These are phyloP conservation scores for Calycina marina DNA, from an alignment of 2,329 filamentous ascomycete genomes.

Conservation along the genomic window DNA sequence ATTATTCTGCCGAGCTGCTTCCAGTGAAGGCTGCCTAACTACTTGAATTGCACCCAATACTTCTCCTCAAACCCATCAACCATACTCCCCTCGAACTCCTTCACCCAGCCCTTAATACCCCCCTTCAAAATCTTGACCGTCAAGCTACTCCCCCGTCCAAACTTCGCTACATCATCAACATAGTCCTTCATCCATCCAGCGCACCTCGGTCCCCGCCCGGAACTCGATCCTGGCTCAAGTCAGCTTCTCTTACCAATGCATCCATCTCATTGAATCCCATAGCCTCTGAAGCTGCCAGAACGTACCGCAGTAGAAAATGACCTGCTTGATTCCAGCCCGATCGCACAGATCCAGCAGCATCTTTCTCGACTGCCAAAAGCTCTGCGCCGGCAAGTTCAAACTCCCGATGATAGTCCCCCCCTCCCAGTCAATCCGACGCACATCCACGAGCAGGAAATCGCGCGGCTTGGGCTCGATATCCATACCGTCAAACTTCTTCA, in stretches of 20 bases:
- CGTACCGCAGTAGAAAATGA: conserved; percentile 43
- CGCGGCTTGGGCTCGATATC: conserved; percentile 19
- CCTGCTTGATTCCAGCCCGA: conserved; percentile 30
- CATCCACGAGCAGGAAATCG: conserved; percentile 35
- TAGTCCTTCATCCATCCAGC: conserved; percentile 44
- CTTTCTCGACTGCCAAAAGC: conserved; percentile 34
- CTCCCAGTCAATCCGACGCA: conserved; percentile 38
- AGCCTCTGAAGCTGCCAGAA: not conserved
- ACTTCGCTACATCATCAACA: conserved; percentile 29
- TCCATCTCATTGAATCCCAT: not conserved
- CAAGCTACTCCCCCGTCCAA: conserved; percentile 26
- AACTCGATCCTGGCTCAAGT: conserved; percentile 30
- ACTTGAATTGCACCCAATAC: conserved; percentile 21
- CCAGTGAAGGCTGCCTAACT: conserved; percentile 1
- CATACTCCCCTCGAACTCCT: conserved; percentile 29
- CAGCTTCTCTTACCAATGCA: not conserved
- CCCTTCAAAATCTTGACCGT: conserved; percentile 34
- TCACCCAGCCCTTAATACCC: conserved; percentile 42
- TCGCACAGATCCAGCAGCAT: conserved; percentile 34
- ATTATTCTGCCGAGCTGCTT: not conserved
- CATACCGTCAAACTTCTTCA: conserved; percentile 27
- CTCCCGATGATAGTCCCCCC: conserved; percentile 46
- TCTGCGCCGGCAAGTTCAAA: conserved; percentile 42
- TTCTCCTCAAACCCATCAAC: conserved; percentile 36
- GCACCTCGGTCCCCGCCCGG: conserved; percentile 34